Evolutionary conservation across 2,329 filamentous ascomycete species (phyloP).

Genomic region (Hypoxylon sp.): DNA sequence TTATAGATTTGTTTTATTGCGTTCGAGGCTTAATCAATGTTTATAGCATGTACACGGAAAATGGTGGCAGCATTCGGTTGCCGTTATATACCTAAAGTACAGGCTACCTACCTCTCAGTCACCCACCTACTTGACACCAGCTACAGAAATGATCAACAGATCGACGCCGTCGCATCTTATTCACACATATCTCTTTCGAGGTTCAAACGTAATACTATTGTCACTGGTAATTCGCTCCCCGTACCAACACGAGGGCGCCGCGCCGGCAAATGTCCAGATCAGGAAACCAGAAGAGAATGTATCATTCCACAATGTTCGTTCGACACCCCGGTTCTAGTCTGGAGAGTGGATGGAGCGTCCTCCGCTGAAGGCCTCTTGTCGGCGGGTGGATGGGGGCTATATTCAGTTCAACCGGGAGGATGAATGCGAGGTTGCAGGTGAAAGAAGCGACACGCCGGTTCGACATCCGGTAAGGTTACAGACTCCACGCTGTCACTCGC

Average conservation of each 20-base stretch:
- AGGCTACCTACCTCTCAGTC: not conserved
- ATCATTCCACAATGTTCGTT: conserved; percentile 6
- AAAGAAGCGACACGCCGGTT: too few relatives aligned
- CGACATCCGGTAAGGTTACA: conserved; percentile 3
- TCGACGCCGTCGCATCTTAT: not conserved
- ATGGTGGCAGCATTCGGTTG: not conserved
- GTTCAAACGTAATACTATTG: not conserved
- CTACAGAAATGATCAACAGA: not conserved
- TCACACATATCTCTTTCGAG: not conserved
- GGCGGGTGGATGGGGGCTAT: conserved; percentile 12
- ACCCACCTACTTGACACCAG: not conserved
- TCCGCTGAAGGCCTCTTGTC: not conserved
- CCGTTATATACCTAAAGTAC: conserved; percentile 4
- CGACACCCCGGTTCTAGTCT: not conserved
- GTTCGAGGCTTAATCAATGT: not conserved
- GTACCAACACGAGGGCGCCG: not conserved
- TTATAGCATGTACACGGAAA: not conserved
- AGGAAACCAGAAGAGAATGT: conserved; percentile 5
- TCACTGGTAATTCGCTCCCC: not conserved
- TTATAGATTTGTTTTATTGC: not conserved
- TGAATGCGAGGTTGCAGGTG: conserved; percentile 17
- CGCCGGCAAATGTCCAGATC: conserved; percentile 19
- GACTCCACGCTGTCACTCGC: conserved; percentile 17
- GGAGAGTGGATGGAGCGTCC: not conserved
- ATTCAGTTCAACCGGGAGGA: conserved; percentile 36